Evolutionary conservation across 2,329 filamentous ascomycete genomes (phyloP), one percentile per base, ranked within the genome.

Genomic region (Orbilia javanica): DNA sequence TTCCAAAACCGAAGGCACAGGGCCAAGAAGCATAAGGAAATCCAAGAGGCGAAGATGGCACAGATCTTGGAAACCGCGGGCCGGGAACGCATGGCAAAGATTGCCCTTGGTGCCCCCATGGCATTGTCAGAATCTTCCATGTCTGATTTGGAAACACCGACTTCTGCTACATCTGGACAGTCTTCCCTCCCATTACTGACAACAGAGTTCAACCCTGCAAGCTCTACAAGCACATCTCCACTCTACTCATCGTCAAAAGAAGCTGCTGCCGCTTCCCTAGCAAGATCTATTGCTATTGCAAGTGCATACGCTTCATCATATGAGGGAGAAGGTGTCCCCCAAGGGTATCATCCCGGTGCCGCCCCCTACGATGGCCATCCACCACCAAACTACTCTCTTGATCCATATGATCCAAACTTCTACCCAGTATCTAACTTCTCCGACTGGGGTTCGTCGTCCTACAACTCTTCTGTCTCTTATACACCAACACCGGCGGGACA

Each of bases 381-480:
- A 34, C 57, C 79, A 48, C 60, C 68, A 20, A 66, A 73, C 57
- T 78, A 72, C 57, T 68, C 63, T 1, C 36, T 72, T 18, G 63
- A 71, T 48, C 71, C 67, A 31, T 79, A 75, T 31, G 75, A 66
- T 18, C 69, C 77, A 25, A 81, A 80, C 31, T 80, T 79, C n/a
- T 81, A 80, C 64, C 81, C 81, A 18, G 67, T 79, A 11, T 82
- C 81, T 22, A 80, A 75, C n/a, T 82, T 82, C 46, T 82, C 81
- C 5, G 81, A 82, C 60, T 82, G 81, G 55, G 80, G 81, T 22
- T 81, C 80, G 20, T 80, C 74, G 55, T 48, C 44, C 20, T 44
- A 81, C 77, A 66, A 63, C 52, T 80, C 81, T 29, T 80, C 80
- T 25, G 53, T 75, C 36, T 68, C 79, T 39, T 81, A 81, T 50